Conservation (phyloP, 2,329 filamentous ascomycete genomes). For the Clonostachys byssicola region DNA sequence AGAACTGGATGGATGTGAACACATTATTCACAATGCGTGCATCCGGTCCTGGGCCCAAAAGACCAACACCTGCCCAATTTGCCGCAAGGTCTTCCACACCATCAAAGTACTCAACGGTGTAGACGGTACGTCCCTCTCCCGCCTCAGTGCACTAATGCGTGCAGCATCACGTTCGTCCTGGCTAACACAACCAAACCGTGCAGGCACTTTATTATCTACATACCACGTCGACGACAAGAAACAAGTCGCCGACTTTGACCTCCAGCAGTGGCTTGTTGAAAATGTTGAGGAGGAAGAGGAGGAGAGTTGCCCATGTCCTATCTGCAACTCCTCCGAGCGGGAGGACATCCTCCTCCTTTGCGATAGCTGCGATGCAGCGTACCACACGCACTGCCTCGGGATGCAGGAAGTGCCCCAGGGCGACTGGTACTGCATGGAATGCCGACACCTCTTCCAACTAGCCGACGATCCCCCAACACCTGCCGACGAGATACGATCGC, state of each 20-base stretch:
- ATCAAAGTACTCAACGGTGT: conserved; percentile 79
- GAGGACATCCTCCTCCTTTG: conserved; percentile 85
- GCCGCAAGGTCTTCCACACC: conserved; percentile 83
- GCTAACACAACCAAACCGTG: not conserved
- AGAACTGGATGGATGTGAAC: conserved; percentile 72
- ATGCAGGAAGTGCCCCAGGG: conserved; percentile 72
- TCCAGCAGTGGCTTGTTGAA: conserved; percentile 69
- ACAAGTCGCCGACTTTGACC: conserved; percentile 86
- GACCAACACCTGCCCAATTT: conserved; percentile 97
- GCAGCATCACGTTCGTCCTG: conserved; percentile 6
- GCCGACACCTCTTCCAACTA: conserved; percentile 47
- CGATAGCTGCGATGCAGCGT: conserved; percentile 84
- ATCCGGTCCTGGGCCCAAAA: conserved; percentile 92
- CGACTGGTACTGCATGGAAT: conserved; percentile 90
- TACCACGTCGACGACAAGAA: conserved; percentile 75
- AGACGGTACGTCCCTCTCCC: conserved; percentile 59
- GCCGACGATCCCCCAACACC: conserved; percentile 13
- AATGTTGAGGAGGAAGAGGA: conserved; percentile 66
- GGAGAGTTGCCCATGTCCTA: conserved; percentile 68
- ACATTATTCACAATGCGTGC: conserved; percentile 89
- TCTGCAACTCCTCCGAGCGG: conserved; percentile 78
- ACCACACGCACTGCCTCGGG: conserved; percentile 89
- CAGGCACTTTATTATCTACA: conserved; percentile 51
- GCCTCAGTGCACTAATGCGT: conserved; percentile 2
- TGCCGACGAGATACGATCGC: not conserved